Conservation (phyloP, 331 rosid genomes). For the Dryas integrifolia region DNA sequence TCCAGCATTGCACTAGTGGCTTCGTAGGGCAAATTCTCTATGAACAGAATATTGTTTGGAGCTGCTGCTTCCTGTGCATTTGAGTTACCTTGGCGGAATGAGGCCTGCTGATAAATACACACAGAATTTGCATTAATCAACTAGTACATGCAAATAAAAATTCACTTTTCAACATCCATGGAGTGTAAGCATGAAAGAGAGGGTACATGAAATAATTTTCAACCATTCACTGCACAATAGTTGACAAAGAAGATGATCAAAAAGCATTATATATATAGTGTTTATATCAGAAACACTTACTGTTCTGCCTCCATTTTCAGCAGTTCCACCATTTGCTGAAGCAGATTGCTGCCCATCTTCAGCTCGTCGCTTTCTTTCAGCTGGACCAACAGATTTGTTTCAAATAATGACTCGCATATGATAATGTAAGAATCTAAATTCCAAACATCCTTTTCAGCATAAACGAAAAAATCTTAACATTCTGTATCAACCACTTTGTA, state of each 20-base stretch:
- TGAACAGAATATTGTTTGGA: conserved; percentile 84
- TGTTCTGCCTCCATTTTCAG: conserved; percentile 70
- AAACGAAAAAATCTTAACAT: not conserved
- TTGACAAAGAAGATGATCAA: not conserved
- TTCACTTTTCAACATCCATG: not conserved
- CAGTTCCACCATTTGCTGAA: conserved; percentile 55
- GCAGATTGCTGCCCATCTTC: conserved; percentile 63
- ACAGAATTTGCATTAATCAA: not conserved
- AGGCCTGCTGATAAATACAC: conserved; percentile 38
- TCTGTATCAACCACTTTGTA: not conserved
- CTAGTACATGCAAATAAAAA: not conserved
- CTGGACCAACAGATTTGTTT: conserved; percentile 42
- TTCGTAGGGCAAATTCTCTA: conserved; percentile 93
- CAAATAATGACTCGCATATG: conserved; percentile 1
- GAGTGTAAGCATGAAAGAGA: not conserved
- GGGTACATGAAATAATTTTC: not conserved
- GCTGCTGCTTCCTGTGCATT: conserved; percentile 64
- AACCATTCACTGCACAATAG: not conserved
- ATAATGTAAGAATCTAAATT: not conserved
- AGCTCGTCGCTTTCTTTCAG: conserved; percentile 68
- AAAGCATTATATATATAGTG: not conserved
- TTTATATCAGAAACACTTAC: conserved; percentile 42
- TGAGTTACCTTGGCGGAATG: conserved; percentile 67
- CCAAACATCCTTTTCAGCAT: not conserved
- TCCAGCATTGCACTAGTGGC: conserved; percentile 87